Evolutionary conservation across 2,329 filamentous ascomycete species (phyloP), one percentile per base, ranked within the genome.

Genomic region (Coniochaeta sp.): DNA sequence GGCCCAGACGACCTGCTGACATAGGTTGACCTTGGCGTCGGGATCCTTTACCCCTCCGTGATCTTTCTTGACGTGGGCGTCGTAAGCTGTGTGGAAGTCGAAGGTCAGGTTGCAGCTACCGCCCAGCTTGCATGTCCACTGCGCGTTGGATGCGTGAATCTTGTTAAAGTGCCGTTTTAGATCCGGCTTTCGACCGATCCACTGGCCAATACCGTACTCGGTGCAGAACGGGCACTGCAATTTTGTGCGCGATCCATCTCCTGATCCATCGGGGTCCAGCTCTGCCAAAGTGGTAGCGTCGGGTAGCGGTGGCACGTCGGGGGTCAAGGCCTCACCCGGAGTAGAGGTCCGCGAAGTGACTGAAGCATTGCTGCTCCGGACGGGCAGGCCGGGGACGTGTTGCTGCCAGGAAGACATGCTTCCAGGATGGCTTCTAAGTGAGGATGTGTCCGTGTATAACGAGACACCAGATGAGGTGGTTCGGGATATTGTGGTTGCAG

Each of bases 161-260:
- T 78, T 74, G 59, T 79, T 76, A 36, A 80, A 78, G 59, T 80
- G 78, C 14, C 78, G 74, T 65, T 79, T 79, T 56, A 80, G 68
- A 60, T 80, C 78, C 61, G 79, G 78, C 63, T 79, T 78, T 14
- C 77, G 74, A 6, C 75, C 77, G 62, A 76, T 78, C 4, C 76
- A 76, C 64, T 77, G 74, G 58, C 71, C 64, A 58, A 78, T 76
- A 50, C 69, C 68, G 59, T 73, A 73, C 63, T 79, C 77, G 40
- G 71, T 71, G 64, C 77, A 79, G 59, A 79, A 78, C 11, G 70
- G 69, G 60, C 71, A 73, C 60, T 74, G 47, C 22, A 52, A 24
- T 31, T 52, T 52, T 4, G 47, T 52, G 24, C 47, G 47, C 9
- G 47, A 52, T 14, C 47, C 47, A n/a, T 52, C 47, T 26, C 6